Evolutionary conservation across 306 rosid species (phyloP).

Genomic region (Acacia confusa): DNA sequence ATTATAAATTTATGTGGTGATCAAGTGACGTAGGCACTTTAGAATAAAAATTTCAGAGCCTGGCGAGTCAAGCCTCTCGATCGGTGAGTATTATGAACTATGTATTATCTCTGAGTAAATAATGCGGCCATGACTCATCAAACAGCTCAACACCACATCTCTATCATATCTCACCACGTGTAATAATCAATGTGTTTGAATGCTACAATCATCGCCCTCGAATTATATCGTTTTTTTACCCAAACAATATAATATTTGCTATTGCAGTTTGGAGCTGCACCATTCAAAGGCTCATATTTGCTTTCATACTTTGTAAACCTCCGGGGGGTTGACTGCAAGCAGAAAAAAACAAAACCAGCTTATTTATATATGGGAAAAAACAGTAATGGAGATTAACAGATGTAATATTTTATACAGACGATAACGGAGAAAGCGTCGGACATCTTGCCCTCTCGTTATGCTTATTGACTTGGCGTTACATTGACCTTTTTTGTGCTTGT

Average conservation of each 20-base stretch:
- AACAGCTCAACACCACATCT: constrained; percentile 9
- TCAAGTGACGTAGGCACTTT: constrained; percentile 33
- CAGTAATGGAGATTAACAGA: neutral
- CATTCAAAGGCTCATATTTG: constrained; percentile 18
- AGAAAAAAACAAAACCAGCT: too few species aligned
- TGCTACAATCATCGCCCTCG: neutral
- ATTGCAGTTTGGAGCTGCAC: neutral
- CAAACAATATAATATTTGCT: neutral
- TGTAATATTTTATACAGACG: neutral
- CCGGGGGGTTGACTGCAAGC: neutral
- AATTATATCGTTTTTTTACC: neutral
- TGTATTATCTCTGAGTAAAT: constrained; percentile 12
- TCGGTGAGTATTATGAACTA: constrained; percentile 14
- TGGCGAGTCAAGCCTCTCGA: constrained; percentile 2
- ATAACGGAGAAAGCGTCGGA: neutral
- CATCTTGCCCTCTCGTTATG: neutral
- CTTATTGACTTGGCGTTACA: neutral
- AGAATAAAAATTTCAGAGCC: constrained; percentile 27
- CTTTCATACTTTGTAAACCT: neutral
- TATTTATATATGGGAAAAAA: neutral
- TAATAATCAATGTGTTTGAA: constrained; percentile 6
- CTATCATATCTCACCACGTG: neutral
- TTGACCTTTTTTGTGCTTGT: neutral
- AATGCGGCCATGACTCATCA: constrained; percentile 27
- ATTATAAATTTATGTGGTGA: constrained; percentile 36